A percentile compares a stretch with the other conserved stretches of the same genome.
Evolutionary conservation across 2,329 filamentous ascomycete genomes (phyloP).

Genomic region (Fusarium sulawesiense): DNA sequence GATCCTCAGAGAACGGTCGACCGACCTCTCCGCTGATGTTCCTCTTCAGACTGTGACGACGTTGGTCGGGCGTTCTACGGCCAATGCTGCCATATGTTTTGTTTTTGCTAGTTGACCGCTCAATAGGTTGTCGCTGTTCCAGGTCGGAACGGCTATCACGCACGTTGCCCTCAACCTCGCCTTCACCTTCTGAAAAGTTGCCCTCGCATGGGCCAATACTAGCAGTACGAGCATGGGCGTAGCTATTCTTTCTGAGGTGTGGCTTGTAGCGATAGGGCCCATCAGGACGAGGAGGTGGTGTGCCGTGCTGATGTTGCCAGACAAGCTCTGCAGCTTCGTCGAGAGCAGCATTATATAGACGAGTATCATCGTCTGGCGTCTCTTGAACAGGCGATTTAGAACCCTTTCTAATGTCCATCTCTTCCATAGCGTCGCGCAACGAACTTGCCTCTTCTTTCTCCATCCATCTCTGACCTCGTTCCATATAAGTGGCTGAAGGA

Average conservation of each 20-base stretch:
- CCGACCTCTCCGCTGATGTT: constrained; percentile 76
- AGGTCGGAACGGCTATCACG: constrained; percentile 47
- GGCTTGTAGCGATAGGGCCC: constrained; percentile 75
- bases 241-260: constrained; percentile 77
- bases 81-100: constrained; percentile 58
- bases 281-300: constrained; percentile 65
- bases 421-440: constrained; percentile 77
- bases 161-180: constrained; percentile 54
- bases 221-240: constrained; percentile 73
- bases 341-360: constrained; percentile 76
- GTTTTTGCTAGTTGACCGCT: constrained; percentile 40
- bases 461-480: constrained; percentile 80
- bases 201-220: constrained; percentile 59
- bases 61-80: constrained; percentile 54
- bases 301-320: constrained; percentile 76
- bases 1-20: constrained; percentile 77
- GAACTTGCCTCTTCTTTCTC: constrained; percentile 81
- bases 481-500: constrained; percentile 76
- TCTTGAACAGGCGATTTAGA: constrained; percentile 43
- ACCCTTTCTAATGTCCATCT: constrained; percentile 69
- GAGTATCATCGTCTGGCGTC: constrained; percentile 65
- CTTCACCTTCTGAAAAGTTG: constrained; percentile 64
- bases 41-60: constrained; percentile 73
- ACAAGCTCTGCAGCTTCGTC: constrained; percentile 83
- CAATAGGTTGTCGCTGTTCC: constrained; percentile 37